Evolutionary conservation across 169 alveolate genomes (phyloP).

Genomic region (Plasmodium ovale): DNA sequence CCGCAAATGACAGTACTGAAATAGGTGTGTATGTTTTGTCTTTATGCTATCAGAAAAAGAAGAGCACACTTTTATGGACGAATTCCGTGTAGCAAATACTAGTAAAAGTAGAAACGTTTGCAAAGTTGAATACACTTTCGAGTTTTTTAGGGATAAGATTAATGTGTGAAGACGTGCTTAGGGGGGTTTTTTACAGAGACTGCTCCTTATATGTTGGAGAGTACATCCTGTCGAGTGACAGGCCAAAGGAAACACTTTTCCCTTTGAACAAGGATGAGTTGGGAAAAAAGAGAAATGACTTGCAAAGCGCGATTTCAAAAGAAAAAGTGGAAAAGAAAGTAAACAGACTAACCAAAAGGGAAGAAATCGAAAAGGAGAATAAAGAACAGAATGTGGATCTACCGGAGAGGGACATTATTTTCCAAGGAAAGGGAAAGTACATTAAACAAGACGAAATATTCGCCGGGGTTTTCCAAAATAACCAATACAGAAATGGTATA

Average conservation of each 20-base stretch:
- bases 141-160: neutral
- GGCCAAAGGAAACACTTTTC: neutral
- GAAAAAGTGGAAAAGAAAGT: neutral
- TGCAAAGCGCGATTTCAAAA: neutral
- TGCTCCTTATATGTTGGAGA: conserved; percentile 54
- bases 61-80: neutral
- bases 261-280: neutral
- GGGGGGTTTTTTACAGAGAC: conserved; percentile 31
- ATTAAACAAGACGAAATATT: conserved; percentile 37
- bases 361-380: neutral
- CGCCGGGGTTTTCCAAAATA: conserved; percentile 23
- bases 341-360: neutral
- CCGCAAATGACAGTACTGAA: no score
- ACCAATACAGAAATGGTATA: conserved; percentile 54
- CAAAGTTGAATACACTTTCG: neutral
- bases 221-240: conserved; percentile 8
- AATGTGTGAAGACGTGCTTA: conserved; percentile 17
- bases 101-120: neutral
- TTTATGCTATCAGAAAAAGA: no score
- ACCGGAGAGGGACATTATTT: conserved; percentile 10
- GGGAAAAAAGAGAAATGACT: neutral
- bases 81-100: neutral
- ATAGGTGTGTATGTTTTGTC: no score
- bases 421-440: conserved; percentile 53
- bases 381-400: neutral